Evolutionary conservation across 768 basidiomycete species (phyloP).

Genomic region (Kwoniella sp.): DNA sequence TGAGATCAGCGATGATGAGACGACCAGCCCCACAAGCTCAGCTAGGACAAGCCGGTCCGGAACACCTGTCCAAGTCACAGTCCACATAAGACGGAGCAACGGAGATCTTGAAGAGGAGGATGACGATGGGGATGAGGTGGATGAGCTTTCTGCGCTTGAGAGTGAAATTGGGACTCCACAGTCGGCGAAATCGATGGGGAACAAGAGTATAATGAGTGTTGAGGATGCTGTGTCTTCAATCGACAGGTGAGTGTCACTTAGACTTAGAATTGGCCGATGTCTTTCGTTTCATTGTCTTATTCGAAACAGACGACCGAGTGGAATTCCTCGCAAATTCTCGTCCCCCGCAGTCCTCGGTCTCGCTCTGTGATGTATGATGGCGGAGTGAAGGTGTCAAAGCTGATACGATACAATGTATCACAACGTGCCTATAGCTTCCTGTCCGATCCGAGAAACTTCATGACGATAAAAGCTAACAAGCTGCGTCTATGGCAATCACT

Average conservation of each 20-base stretch:
- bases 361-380: too few species aligned
- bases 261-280: too few species aligned
- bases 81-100: background rate
- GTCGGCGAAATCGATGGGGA: conserved; percentile 2
- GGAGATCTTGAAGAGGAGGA: conserved; percentile 2
- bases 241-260: conserved; percentile 45
- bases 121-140: conserved; percentile 29
- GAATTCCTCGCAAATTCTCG: too few species aligned
- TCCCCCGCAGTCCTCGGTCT: too few species aligned
- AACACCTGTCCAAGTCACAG: background rate
- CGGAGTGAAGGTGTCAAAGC: too few species aligned
- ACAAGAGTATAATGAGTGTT: conserved; percentile 28
- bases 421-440: conserved; percentile 46
- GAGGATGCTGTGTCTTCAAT: conserved; percentile 42
- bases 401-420: background rate
- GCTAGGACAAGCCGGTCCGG: conserved; percentile 6
- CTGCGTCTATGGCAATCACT: conserved; percentile 49
- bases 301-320: too few species aligned
- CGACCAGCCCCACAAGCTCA: conserved; percentile 13
- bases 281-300: too few species aligned
- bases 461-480: conserved; percentile 37
- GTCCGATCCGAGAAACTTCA: conserved; percentile 26
- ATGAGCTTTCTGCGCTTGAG: conserved; percentile 22
- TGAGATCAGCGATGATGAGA: conserved; percentile 14
- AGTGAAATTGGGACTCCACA: conserved; percentile 14